These are phyloP conservation scores for Peniophora sp. DNA, from an alignment of 1,284 basidiomycete genomes.

Conservation along the genomic window DNA sequence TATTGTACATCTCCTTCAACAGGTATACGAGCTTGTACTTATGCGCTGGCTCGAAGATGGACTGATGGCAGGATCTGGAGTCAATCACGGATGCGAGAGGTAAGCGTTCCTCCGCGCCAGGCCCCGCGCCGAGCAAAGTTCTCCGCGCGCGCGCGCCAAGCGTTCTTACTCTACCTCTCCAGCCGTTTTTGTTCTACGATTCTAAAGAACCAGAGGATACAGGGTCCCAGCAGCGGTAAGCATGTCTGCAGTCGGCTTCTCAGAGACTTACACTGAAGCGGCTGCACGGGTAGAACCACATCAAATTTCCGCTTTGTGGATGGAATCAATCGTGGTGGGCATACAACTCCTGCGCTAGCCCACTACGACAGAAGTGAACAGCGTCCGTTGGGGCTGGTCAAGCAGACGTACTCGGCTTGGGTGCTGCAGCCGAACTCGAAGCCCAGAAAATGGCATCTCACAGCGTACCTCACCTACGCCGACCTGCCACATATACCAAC, in stretches of 20 bases:
- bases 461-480: slow-evolving; percentile 56
- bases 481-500: slow-evolving; percentile 53
- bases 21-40: too few relatives aligned
- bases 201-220: slow-evolving; percentile 44
- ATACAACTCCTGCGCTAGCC: slow-evolving; percentile 46
- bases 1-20: too few relatives aligned
- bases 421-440: slow-evolving; percentile 38
- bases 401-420: slow-evolving; percentile 60
- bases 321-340: slow-evolving; percentile 37
- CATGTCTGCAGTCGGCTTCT: slow-evolving; percentile 4
- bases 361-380: slow-evolving; percentile 49
- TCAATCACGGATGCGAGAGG: slow-evolving; percentile 58
- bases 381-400: slow-evolving; percentile 46
- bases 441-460: slow-evolving; percentile 55
- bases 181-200: slow-evolving; percentile 65
- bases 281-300: slow-evolving; percentile 22
- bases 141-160: too few relatives aligned
- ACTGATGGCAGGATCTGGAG: slow-evolving; percentile 56
- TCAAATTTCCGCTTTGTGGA: slow-evolving; percentile 51
- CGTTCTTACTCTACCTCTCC: slow-evolving; percentile 7
- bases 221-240: slow-evolving; percentile 32
- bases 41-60: too few relatives aligned
- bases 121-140: too few relatives aligned
- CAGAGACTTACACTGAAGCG: slow-evolving; percentile 11
- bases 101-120: slow-evolving; percentile 17